Percentiles rank a stretch among this genome's conserved stretches.
These are phyloP conservation scores for Penicillium sp. DNA, from an alignment of 2,329 filamentous ascomycete species.

Conservation along the genomic window DNA sequence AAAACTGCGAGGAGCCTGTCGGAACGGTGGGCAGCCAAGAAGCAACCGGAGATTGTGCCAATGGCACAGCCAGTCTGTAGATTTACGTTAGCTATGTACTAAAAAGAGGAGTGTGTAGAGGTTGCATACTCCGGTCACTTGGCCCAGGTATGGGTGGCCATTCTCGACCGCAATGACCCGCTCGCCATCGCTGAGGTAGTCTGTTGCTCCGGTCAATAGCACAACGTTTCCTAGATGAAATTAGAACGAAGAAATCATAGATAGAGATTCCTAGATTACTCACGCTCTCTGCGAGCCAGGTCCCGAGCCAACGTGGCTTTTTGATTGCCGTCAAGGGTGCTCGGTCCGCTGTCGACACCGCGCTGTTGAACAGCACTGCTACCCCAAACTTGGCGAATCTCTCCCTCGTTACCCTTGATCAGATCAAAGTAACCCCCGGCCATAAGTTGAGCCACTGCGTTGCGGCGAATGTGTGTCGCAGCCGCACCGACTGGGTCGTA, in stretches of 20 bases:
- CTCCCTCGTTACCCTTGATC: constrained; percentile 91
- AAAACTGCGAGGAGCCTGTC: constrained; percentile 72
- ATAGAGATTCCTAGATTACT: neutral
- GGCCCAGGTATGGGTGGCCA: constrained; percentile 61
- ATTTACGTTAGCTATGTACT: neutral
- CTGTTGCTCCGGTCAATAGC: constrained; percentile 75
- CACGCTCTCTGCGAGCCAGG: constrained; percentile 64
- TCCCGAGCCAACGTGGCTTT: constrained; percentile 61
- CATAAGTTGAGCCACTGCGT: constrained; percentile 69
- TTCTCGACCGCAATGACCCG: constrained; percentile 69
- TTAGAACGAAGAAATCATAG: neutral
- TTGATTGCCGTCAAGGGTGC: constrained; percentile 52
- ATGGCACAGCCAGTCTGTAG: constrained; percentile 72
- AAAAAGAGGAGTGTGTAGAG: neutral
- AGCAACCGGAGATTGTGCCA: constrained; percentile 75
- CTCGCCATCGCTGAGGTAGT: constrained; percentile 73
- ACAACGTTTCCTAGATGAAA: constrained; percentile 56
- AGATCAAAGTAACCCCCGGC: constrained; percentile 74
- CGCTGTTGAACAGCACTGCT: constrained; percentile 61
- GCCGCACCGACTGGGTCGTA: constrained; percentile 90
- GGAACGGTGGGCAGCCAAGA: constrained; percentile 60
- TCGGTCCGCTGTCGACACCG: constrained; percentile 75
- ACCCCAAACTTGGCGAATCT: constrained; percentile 72
- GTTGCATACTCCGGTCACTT: constrained; percentile 42
- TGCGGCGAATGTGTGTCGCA: constrained; percentile 70